Base-by-base conservation (phyloP, 2,329 filamentous ascomycete genomes). In the Geosmithia flava region DNA sequence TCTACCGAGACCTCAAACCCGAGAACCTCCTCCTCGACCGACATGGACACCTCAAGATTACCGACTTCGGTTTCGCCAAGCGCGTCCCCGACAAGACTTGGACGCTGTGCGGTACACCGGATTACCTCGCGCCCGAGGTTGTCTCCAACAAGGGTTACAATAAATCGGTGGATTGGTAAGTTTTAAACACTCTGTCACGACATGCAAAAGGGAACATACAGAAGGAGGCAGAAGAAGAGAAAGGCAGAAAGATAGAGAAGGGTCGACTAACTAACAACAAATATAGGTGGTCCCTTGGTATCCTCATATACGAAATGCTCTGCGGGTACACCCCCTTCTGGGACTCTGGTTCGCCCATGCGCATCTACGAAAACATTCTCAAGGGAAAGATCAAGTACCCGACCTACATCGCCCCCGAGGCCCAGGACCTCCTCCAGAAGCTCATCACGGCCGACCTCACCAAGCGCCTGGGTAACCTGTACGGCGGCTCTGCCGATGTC, bases 101-200 rank as follows among this genome's bases (percentile, higher is more conserved):
- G 93, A 98, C 93, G 23, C 76, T 98, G 42, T 98, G 93, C 63
- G 93, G 93, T 51, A 98, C 93, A 13, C 93, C 93, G 7, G 93
- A 98, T 67, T 98, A 98, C 63, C 79, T 98, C 37, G 93, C 93
- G 1, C 93, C 93, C 0, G 93, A 98, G 68, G 93, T 98, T 15
- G 93, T 98, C n/a, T 90, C 89, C 51, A 96, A 91, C 65, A 97
- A 97, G 69, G 93, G 93, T 47, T 98, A 98, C 74, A 98, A 98
- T 73, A 98, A 97, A 67, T 96, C 91, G 41, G 93, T 98, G 17
- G 93, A 98, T 64, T 98, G 93, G 93, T 96, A 70, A 70, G 86
- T 69, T 44, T 42, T 42, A 39, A 8, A 39, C 8, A 39, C 39
- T 6, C 42, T 42, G 17, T 20, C 17, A 10, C 16, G 3, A 10